phyloP scores from a whole-genome alignment of 768 basidiomycete genomes.

The Agaricus subrufescens region DNA sequence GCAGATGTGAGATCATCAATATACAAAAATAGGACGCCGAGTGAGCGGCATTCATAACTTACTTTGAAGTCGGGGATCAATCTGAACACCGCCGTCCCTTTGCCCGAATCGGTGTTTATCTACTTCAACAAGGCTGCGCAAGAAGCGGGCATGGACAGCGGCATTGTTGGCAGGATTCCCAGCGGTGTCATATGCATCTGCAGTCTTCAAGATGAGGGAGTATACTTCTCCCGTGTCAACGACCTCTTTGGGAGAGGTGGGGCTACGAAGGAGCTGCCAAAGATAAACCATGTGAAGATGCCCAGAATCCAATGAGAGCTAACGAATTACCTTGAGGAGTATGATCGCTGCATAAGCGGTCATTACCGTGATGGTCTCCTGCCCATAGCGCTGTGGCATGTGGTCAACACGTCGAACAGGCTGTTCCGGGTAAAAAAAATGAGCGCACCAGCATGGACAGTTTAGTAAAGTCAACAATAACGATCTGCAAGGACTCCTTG shows the following conservation, averaged over 20 bases:
- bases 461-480: conserved; percentile 67
- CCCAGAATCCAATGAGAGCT: not conserved
- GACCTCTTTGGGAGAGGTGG: conserved; percentile 52
- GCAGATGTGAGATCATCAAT: conserved; percentile 4
- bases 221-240: conserved; percentile 64
- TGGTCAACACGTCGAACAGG: conserved; percentile 10
- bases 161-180: conserved; percentile 60
- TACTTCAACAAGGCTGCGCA: conserved; percentile 61
- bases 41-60: conserved; percentile 18
- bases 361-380: conserved; percentile 83
- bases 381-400: conserved; percentile 63
- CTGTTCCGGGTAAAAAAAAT: not conserved
- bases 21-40: conserved; percentile 8
- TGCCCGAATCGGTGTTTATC: conserved; percentile 55
- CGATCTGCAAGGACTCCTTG: conserved; percentile 62
- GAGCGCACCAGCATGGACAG: conserved; percentile 67
- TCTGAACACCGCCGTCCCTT: conserved; percentile 33
- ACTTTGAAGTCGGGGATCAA: conserved; percentile 58
- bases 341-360: conserved; percentile 83
- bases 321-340: conserved; percentile 55
- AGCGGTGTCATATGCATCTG: conserved; percentile 75
- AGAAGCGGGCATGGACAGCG: conserved; percentile 77
- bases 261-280: conserved; percentile 62
- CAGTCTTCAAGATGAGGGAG: conserved; percentile 58
- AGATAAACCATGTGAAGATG: conserved; percentile 5